These are phyloP conservation scores for Populus hybrid DNA, from an alignment of 441 rosid species.

Conservation along the genomic window DNA sequence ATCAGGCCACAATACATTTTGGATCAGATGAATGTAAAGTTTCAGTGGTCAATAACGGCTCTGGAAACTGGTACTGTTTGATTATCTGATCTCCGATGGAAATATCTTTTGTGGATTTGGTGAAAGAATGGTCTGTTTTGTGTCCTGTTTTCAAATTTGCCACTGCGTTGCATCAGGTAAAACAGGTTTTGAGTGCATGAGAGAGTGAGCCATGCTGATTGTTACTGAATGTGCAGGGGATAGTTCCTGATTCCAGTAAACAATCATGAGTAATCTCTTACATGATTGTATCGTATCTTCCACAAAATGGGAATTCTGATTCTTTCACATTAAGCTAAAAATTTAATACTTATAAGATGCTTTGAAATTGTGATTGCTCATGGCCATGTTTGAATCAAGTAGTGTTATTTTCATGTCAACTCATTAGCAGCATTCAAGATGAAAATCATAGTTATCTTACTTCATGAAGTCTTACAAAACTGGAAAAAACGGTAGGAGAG, in stretches of 20 bases:
- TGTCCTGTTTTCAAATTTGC: constrained; percentile 1
- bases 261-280: neutral
- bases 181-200: constrained; percentile 1
- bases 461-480: too few species aligned
- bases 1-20: neutral
- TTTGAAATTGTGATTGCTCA: too few species aligned
- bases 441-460: too few species aligned
- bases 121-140: neutral
- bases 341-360: too few species aligned
- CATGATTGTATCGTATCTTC: neutral
- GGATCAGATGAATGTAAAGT: neutral
- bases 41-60: constrained; percentile 1
- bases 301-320: too few species aligned
- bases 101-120: neutral
- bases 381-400: too few species aligned
- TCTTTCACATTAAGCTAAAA: too few species aligned
- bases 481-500: too few species aligned
- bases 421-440: too few species aligned
- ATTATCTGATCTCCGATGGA: neutral
- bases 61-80: constrained; percentile 1
- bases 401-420: too few species aligned
- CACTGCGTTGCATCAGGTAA: neutral
- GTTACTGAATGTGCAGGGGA: neutral
- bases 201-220: neutral
- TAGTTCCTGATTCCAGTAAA: neutral